Evolutionary conservation across 1,284 basidiomycete genomes (phyloP), one percentile per base, ranked within the genome.

Genomic region (Naganishia albida): DNA sequence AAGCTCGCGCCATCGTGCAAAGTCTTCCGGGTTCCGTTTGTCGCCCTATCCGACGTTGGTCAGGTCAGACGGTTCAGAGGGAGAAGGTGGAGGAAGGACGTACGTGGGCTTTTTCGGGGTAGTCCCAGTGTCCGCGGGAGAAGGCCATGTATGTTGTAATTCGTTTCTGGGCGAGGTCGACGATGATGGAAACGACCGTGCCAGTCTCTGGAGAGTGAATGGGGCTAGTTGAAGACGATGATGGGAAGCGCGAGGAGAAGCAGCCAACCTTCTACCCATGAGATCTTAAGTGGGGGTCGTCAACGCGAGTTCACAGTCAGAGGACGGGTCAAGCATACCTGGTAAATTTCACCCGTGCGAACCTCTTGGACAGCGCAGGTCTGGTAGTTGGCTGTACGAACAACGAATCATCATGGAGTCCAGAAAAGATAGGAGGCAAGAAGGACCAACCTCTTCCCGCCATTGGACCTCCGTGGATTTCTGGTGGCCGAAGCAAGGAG

Each of bases 81-180:
- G 30, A 26, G 25, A 34, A 26, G 40, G 34, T 28, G 26, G 15
- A 6, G n/a, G 30, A 18, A 18, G 26, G 49, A n/a, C 55, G 13
- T 28, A 57, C 50, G 40, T 63, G 50, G 13, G 49, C 62, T 20
- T 64, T 66, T 28, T 76, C 71, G 1, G 74, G 66, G n/a, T 69
- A 48, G 23, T 74, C 68, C 75, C 74, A 77, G 67, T 77, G 77
- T 0, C 70, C 74, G 28, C 73, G 73, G 25, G 66, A 67, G 67
- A 77, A 76, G n/a, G 70, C 70, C 59, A 77, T 71, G 70, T 72
- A 71, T 7, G 75, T 77, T 20, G 71, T 74, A 63, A 77, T 73
- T 44, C 69, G 68, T 25, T 69, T 67, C n/a, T 71, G 50, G 16
- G 65, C 52, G 39, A 75, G 67, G 62, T 78, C 77, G 60, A 73